A percentile compares a stretch with the other conserved stretches of the same genome.
Conservation (phyloP, 345 rosid species). For the Syzygium aqueum region DNA sequence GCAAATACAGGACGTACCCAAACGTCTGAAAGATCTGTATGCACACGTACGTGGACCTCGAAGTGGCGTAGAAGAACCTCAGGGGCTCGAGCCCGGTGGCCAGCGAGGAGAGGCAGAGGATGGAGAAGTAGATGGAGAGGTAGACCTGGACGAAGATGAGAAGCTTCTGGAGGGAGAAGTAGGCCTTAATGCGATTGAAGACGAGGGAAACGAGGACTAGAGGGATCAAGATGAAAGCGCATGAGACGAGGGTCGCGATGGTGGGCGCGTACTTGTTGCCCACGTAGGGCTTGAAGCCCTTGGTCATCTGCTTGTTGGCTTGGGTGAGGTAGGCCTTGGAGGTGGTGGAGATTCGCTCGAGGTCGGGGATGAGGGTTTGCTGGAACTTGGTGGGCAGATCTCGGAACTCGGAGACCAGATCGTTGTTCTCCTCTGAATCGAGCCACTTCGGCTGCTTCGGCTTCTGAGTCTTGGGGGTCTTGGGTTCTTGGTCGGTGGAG, state of each 20-base stretch:
- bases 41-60: conserved; percentile 61
- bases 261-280: conserved; percentile 73
- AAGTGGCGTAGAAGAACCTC: conserved; percentile 71
- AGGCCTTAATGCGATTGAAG: conserved; percentile 68
- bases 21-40: conserved; percentile 73
- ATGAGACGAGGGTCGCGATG: conserved; percentile 55
- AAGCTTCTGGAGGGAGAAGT: conserved; percentile 78
- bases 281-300: conserved; percentile 68
- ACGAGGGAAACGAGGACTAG: conserved; percentile 70
- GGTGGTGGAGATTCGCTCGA: conserved; percentile 61
- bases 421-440: conserved; percentile 51
- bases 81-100: conserved; percentile 81
- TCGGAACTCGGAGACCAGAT: conserved; percentile 61
- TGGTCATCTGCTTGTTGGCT: conserved; percentile 80
- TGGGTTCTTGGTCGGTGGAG: conserved; percentile 1
- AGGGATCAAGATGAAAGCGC: conserved; percentile 65
- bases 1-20: conserved; percentile 60
- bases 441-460: conserved; percentile 39
- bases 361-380: conserved; percentile 64
- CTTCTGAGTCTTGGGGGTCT: conserved; percentile 6
- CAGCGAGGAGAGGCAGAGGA: conserved; percentile 62
- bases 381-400: conserved; percentile 73
- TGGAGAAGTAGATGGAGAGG: conserved; percentile 90
- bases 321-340: conserved; percentile 65
- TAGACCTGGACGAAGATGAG: conserved; percentile 80